Evolutionary conservation across 306 rosid species (phyloP).

Genomic region (Trifolium repens): DNA sequence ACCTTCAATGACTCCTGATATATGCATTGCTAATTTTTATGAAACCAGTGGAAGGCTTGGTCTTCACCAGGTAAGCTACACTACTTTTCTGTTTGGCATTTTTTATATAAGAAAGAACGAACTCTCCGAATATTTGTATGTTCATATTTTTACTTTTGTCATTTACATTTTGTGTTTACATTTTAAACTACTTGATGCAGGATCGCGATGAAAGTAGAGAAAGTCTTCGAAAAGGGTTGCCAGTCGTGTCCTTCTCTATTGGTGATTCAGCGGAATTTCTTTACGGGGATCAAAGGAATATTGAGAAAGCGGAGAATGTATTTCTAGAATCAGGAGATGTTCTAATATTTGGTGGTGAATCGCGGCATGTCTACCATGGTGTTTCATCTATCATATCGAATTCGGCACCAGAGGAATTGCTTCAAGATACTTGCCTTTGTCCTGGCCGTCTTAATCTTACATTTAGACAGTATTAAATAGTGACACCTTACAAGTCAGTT

Average conservation of each 20-base stretch:
- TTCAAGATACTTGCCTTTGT: constrained; percentile 46
- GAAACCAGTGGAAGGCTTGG: constrained; percentile 49
- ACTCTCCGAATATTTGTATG: background rate
- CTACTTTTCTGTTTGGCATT: background rate
- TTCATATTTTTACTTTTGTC: too few relatives aligned
- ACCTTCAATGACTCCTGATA: constrained; percentile 68
- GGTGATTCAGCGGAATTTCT: constrained; percentile 83
- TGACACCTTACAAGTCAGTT: background rate
- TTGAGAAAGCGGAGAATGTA: constrained; percentile 52
- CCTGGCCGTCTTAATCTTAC: constrained; percentile 80
- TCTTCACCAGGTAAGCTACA: constrained; percentile 21
- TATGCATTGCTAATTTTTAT: constrained; percentile 76
- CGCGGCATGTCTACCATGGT: constrained; percentile 73
- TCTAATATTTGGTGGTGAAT: constrained; percentile 70
- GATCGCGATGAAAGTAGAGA: constrained; percentile 72
- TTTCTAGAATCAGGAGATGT: constrained; percentile 74
- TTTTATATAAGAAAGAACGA: background rate
- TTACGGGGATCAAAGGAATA: constrained; percentile 60
- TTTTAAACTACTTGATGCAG: constrained; percentile 38
- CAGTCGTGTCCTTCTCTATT: constrained; percentile 70
- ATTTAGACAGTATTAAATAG: constrained; percentile 55
- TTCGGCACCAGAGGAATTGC: constrained; percentile 58
- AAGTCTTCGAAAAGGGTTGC: constrained; percentile 59
- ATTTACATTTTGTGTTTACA: background rate
- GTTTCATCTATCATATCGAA: constrained; percentile 59